Conservation (phyloP, 2,329 filamentous ascomycete genomes). For the Myrmaecium sp. region DNA sequence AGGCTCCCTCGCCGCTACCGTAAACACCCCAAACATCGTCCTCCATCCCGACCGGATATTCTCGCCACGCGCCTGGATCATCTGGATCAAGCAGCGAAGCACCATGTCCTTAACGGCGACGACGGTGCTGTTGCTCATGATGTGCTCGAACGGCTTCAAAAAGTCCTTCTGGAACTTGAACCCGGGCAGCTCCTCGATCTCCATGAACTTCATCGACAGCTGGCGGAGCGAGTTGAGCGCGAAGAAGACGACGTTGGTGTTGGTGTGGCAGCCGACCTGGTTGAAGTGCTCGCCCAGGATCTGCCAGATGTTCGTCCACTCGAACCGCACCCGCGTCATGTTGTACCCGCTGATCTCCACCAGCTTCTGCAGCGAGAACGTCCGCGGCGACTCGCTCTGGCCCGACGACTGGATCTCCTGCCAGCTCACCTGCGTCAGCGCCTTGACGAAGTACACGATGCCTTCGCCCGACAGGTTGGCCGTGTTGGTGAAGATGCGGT, state of each 20-base stretch:
- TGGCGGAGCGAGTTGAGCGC: constrained; percentile 89
- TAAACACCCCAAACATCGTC: constrained; percentile 99
- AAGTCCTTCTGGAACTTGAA: constrained; percentile 99
- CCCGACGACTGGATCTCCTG: constrained; percentile 97
- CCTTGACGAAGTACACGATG: constrained; percentile 86
- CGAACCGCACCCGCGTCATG: constrained; percentile 94
- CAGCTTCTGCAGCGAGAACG: constrained; percentile 93
- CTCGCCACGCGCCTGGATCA: constrained; percentile 93
- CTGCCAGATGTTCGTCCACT: constrained; percentile 96
- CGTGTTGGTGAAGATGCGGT: constrained; percentile 92
- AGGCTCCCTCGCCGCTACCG: constrained; percentile 79
- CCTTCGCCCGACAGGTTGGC: constrained; percentile 84
- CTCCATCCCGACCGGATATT: constrained; percentile 97
- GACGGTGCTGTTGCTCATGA: constrained; percentile 82
- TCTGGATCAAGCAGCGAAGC: constrained; percentile 86
- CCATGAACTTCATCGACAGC: constrained; percentile 96
- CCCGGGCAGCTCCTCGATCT: constrained; percentile 89
- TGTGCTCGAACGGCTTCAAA: constrained; percentile 92
- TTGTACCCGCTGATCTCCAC: constrained; percentile 99
- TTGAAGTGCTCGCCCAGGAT: constrained; percentile 98
- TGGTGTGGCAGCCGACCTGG: constrained; percentile 87
- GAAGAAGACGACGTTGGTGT: constrained; percentile 94
- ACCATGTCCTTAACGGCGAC: constrained; percentile 96
- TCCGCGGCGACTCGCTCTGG: constrained; percentile 85
- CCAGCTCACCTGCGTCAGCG: constrained; percentile 92